Conservation (phyloP, 2,329 filamentous ascomycete genomes). For the Colletotrichum spaethianum region DNA sequence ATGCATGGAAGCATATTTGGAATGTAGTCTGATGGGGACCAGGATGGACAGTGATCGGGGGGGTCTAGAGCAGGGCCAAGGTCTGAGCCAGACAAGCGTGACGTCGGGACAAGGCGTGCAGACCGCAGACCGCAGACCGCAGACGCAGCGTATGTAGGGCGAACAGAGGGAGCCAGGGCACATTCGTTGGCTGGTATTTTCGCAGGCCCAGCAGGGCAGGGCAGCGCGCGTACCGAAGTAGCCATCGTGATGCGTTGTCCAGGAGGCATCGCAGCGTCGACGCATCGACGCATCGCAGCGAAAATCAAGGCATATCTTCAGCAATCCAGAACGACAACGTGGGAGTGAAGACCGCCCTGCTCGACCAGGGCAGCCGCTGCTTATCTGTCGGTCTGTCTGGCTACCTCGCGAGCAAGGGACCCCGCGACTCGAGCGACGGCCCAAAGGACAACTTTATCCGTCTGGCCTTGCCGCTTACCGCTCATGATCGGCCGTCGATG, state of each 20-base stretch:
- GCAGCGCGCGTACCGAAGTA: not conserved
- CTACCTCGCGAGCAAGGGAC: not conserved
- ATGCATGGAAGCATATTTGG: conserved; percentile 19
- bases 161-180: conserved; percentile 2
- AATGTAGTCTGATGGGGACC: not conserved
- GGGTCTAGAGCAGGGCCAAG: not conserved
- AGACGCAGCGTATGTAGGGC: not conserved
- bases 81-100: conserved; percentile 12
- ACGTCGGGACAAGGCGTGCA: conserved; percentile 18
- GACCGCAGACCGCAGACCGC: conserved; percentile 3
- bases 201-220: not conserved
- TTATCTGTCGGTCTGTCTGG: not conserved
- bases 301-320: conserved; percentile 8
- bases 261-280: not conserved
- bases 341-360: not conserved
- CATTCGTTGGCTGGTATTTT: not conserved
- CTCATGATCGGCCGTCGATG: not conserved
- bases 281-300: not conserved
- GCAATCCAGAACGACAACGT: conserved; percentile 5
- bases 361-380: not conserved
- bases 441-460: not conserved
- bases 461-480: conserved; percentile 8
- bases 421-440: not conserved
- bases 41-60: not conserved
- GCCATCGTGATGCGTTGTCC: conserved; percentile 15